Evolutionary conservation across 352 stramenopile species (phyloP), one percentile per base, ranked within the genome.

Genomic region (Phytophthora pistaciae): DNA sequence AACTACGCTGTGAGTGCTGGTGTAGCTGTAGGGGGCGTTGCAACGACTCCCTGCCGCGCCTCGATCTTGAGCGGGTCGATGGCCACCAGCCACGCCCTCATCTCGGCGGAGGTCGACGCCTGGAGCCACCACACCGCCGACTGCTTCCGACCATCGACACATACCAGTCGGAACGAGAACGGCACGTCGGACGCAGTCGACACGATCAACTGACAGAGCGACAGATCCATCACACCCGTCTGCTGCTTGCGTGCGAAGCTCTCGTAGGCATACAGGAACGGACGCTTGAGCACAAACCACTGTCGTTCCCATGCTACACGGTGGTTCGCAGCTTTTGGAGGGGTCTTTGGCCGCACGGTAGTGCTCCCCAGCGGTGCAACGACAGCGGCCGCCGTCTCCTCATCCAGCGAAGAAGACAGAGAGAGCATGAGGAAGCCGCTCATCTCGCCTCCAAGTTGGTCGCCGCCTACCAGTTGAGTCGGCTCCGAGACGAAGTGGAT

Each of bases 211-310:
- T 92, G 84, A 25, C 82, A 91, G 25, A 79, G 72, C 3, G 82
- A 91, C 14, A 94, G 73, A 74, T 95, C 88, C 61, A 95, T 77
- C 14, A 94, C 84, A 23, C 88, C 85, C 2, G 87, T 80, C 49
- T 91, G 75, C 13, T 90, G 79, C 46, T 93, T 90, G 16, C 79
- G 73, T 0, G 84, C 84, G 38, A 93, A 92, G 56, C 71, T 89
- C 68, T 89, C 82, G 74, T 93, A 95, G 1, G 67, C 74, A 61
- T 93, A 94, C 31, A 96, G 69, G 60, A 96, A 94, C 23, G 88
- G 88, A 1, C 82, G 77, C 56, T 92, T 91, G 50, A 96, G 68
- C 25, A 96, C 88, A 46, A 96, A 93, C 88, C 87, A 96, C 36
- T 88, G 85, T 0, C 88, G 75, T 25, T 94, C 78, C 85, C 88